Evolutionary conservation across 75 land plant genomes (phyloP).

Genomic region (Cupressus sempervirens): DNA sequence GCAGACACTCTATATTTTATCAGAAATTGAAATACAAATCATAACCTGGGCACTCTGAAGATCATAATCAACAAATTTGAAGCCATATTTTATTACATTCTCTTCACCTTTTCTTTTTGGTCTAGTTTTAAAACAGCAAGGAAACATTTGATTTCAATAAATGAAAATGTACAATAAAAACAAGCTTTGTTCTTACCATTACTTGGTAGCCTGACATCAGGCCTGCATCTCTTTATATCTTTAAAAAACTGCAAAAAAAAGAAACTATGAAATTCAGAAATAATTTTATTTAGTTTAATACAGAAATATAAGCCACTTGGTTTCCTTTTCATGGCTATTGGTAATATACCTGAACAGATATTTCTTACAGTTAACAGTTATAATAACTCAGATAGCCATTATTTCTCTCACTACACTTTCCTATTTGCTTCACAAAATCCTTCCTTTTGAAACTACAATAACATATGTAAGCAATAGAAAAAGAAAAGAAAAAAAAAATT

Average conservation of each 20-base stretch:
- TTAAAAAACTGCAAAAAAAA: not conserved
- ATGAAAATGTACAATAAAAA: not conserved
- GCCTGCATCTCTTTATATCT: not conserved
- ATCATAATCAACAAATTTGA: not conserved
- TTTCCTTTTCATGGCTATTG: not conserved
- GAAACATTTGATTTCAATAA: not conserved
- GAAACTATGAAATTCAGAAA: not conserved
- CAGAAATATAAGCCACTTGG: not conserved
- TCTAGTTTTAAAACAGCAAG: not conserved
- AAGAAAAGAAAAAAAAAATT: too few relatives aligned
- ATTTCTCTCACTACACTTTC: not conserved
- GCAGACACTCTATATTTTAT: too few relatives aligned
- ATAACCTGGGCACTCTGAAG: not conserved
- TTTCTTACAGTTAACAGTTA: not conserved
- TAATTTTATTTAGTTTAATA: not conserved
- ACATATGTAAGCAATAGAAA: too few relatives aligned
- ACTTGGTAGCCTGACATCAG: not conserved
- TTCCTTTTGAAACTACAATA: too few relatives aligned
- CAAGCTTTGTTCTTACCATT: not conserved
- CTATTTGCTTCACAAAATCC: not conserved
- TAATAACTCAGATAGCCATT: not conserved
- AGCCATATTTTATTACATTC: not conserved
- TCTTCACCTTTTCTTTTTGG: not conserved
- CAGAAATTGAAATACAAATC: not conserved
- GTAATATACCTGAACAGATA: not conserved